Evolutionary conservation across 2,329 filamentous ascomycete species (phyloP), one percentile per base, ranked within the genome.

Genomic region (Fusarium verrucosum): DNA sequence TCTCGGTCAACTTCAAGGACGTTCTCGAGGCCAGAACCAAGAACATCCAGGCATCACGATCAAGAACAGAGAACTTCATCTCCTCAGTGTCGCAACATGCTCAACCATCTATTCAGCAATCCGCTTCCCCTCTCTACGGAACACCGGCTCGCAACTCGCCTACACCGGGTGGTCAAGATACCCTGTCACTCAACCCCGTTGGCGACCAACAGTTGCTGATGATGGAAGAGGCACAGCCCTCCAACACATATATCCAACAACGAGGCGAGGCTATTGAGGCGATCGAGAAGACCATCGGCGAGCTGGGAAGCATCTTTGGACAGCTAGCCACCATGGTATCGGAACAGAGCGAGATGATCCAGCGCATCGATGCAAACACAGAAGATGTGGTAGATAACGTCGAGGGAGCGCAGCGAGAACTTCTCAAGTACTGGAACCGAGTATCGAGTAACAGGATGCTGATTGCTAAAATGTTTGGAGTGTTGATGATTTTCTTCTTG

Each of bases 351-450:
- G 95, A 97, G 78, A 96, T 97, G 90, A 96, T 99, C 67, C 92
- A 98, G 78, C 85, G 94, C 45, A 97, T 97, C 73, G 94, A 98
- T 72, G 94, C 94, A 66, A 97, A 98, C 77, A 97, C 94, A 2
- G 95, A 99, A 74, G 94, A 97, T 71, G 92, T 99, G 7, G 94
- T 99, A 51, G 94, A 98, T 73, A 99, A 99, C 71, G 94, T 99
- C n/a, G 88, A 97, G 73, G 95, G 95, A 17, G 95, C 95, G 7
- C 95, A 99, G 76, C 85, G 94, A 64, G 94, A 99, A 78, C 77
- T 99, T 73, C 87, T 99, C 80, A 97, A 97, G 77, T 99, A 98
- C 79, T 99, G 95, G 94, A 90, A 88, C 25, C 86, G 94, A 36
- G 94, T 98, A 25, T 95, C 92, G 54, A 92, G 94, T 63, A 99